Percentiles rank a stretch among this genome's conserved stretches.
phyloP scores from a whole-genome alignment of 2,329 filamentous ascomycete genomes.

The Tricladium varicosporioides region DNA sequence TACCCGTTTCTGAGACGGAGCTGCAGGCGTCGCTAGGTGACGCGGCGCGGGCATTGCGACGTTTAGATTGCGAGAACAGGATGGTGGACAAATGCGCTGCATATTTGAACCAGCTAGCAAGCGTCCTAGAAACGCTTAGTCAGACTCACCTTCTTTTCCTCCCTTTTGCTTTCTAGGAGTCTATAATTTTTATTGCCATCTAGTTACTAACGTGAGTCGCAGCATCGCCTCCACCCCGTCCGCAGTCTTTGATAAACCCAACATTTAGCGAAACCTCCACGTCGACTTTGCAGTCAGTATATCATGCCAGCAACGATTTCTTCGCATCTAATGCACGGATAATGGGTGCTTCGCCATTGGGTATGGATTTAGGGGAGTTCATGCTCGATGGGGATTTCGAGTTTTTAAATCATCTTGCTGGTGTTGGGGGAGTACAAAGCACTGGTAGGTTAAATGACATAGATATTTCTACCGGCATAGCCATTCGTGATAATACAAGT shows the following conservation, averaged over 20 bases:
- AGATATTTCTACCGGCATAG: too few relatives aligned
- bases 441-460: not conserved
- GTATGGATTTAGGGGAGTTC: slow-evolving; percentile 38
- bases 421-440: not conserved
- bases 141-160: not conserved
- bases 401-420: slow-evolving; percentile 20
- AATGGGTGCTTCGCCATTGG: slow-evolving; percentile 25
- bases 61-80: slow-evolving; percentile 32
- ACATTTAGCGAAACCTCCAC: not conserved
- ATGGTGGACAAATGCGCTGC: slow-evolving; percentile 33
- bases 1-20: not conserved
- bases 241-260: not conserved
- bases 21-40: slow-evolving; percentile 5
- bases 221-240: not conserved
- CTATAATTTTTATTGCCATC: not conserved
- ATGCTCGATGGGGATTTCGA: slow-evolving; percentile 37
- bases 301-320: not conserved
- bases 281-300: not conserved
- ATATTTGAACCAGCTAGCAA: slow-evolving; percentile 29
- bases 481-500: too few relatives aligned
- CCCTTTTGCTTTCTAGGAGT: not conserved
- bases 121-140: slow-evolving; percentile 10
- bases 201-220: not conserved
- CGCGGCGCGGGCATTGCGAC: slow-evolving; percentile 26
- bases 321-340: not conserved